Base-by-base conservation (phyloP, 805 yeast genomes). In the Blastobotrys chiropterorum region DNA sequence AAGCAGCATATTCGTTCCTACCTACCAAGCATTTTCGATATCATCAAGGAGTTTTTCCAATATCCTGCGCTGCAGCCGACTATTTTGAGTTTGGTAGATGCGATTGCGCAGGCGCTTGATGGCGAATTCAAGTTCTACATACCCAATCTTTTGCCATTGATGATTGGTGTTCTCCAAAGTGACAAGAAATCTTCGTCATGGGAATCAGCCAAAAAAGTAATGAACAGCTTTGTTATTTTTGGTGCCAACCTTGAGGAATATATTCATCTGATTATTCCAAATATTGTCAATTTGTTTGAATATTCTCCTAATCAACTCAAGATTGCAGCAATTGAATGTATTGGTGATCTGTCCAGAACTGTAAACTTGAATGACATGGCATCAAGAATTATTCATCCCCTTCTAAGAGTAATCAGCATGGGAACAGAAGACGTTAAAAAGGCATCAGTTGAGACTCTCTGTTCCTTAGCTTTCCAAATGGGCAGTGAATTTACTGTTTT, bases 201-300 rank as follows among this genome's bases (percentile, higher is more conserved):
- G 38, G 62, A 62, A 5, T 81, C 86, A 0, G 78, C 92, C 0
- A 69, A 84, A 26, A 83, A 86, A 57, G 95, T 90, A 0, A 72
- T 94, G 61, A 82, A 82, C 59, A 85, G 95, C 8, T 79, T 94
- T 61, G 92, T 89, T 4, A 83, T 85, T 0, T 89, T 94, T 67
- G 97, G 97, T 0, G 73, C 85, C 21, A 88, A 86, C 62, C 76
- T 92, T 46, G 97, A 92, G 57, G 97, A 94, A 55, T 88, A 86
- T 61, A 79, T 85, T 2, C 96, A 90, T 63, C 76, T 92, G 52
- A 79, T 92, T 21, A 77, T 94, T n/a, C 97, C 98, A 0, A 85
- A 85, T 49, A 75, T 90, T 21, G 92, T 92, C 1, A 77, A 82
- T 54, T 70, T 92, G 71, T 85, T 90, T 61, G 97, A 94, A 62